These are phyloP conservation scores for Macrophomina phaseolina DNA, from an alignment of 2,329 filamentous ascomycete species.

Conservation along the genomic window DNA sequence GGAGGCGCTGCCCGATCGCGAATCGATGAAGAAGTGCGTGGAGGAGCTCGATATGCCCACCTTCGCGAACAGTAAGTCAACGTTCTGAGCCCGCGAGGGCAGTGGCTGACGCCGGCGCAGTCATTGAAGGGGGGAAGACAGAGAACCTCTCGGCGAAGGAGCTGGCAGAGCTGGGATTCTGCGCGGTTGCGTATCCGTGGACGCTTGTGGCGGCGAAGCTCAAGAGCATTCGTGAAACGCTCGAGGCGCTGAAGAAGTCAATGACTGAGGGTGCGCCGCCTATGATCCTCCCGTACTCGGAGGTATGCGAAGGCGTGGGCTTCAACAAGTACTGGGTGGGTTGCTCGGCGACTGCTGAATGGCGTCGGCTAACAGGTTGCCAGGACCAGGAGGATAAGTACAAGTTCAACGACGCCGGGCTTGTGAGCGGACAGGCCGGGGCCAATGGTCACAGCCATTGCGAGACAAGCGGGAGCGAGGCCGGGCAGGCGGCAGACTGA, in stretches of 20 bases:
- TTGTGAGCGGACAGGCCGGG: constrained; percentile 11
- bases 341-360: neutral
- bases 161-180: constrained; percentile 48
- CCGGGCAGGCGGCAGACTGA: neutral
- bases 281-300: constrained; percentile 50
- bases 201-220: constrained; percentile 53
- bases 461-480: neutral
- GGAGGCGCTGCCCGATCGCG: constrained; percentile 52
- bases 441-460: neutral
- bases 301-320: constrained; percentile 51
- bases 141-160: constrained; percentile 50
- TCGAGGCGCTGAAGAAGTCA: constrained; percentile 50
- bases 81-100: no score
- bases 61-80: constrained; percentile 46
- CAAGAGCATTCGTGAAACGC: constrained; percentile 46
- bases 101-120: neutral
- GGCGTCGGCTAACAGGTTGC: constrained; percentile 33
- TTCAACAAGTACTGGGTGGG: constrained; percentile 44
- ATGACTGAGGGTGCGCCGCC: constrained; percentile 51
- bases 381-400: constrained; percentile 39
- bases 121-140: constrained; percentile 51
- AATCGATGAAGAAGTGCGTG: constrained; percentile 46
- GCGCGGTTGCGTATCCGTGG: constrained; percentile 53
- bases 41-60: constrained; percentile 47
- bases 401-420: constrained; percentile 31